Conservation (phyloP, 164 flowering plant species). For the Kingdonia uniflora region DNA sequence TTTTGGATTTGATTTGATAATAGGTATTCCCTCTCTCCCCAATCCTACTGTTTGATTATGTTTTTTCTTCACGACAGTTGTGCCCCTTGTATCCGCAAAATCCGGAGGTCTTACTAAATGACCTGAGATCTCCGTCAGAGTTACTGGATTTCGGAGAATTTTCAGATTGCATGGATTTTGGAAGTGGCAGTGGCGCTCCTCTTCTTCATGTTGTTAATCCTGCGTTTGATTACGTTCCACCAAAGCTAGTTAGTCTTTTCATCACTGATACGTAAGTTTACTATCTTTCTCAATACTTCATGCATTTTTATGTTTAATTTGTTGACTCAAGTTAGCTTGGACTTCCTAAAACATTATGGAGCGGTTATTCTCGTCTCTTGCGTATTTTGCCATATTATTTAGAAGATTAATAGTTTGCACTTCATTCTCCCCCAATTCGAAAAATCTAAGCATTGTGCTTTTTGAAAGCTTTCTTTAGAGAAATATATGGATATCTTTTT, state of each 20-base stretch:
- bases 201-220: constrained; percentile 96
- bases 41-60: background rate
- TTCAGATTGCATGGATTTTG: constrained; percentile 94
- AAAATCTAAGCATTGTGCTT: too few relatives aligned
- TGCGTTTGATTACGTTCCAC: constrained; percentile 95
- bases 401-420: too few relatives aligned
- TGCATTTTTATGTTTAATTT: background rate
- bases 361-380: too few relatives aligned
- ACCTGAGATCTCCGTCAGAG: constrained; percentile 92
- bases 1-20: too few relatives aligned
- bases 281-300: background rate
- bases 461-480: too few relatives aligned
- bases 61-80: constrained; percentile 38
- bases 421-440: too few relatives aligned
- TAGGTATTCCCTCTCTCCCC: background rate
- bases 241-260: constrained; percentile 91
- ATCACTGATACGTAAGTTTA: constrained; percentile 93
- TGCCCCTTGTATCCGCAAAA: constrained; percentile 98
- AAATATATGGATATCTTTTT: too few relatives aligned
- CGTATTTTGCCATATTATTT: too few relatives aligned
- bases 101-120: constrained; percentile 92
- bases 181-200: constrained; percentile 60
- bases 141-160: constrained; percentile 94
- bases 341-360: too few relatives aligned
- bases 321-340: too few relatives aligned